Conservation (phyloP, 306 rosid species). For the Begonia fuchsioides region DNA sequence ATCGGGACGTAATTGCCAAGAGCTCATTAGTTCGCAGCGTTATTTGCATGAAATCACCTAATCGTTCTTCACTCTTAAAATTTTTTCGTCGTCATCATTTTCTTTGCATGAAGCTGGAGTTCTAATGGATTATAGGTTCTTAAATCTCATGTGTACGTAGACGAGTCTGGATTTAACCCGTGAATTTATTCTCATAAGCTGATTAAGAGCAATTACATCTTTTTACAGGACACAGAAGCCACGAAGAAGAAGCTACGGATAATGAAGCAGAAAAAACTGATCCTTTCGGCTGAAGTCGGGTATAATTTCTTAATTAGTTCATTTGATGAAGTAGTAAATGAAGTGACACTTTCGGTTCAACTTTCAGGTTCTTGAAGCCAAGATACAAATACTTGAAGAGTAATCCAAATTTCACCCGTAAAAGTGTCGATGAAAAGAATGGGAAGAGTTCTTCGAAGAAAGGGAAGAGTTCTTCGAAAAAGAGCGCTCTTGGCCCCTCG, state of each 20-base stretch:
- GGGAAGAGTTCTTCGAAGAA: no score
- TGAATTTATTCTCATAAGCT: no score
- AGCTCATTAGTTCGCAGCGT: no score
- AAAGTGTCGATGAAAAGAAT: no score
- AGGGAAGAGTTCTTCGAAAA: constrained; percentile 24
- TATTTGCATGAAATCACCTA: no score
- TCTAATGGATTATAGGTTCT: no score
- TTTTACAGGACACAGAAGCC: constrained; percentile 49
- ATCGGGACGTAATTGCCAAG: no score
- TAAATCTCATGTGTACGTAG: no score
- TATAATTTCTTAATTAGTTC: constrained; percentile 11
- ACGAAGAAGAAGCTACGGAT: constrained; percentile 41
- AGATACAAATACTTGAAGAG: constrained; percentile 43
- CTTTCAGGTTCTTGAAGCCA: constrained; percentile 55
- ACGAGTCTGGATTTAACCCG: no score
- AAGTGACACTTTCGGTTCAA: background rate
- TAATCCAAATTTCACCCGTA: constrained; percentile 24
- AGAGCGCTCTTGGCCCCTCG: constrained; percentile 5
- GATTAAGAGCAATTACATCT: constrained; percentile 7
- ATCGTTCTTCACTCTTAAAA: no score
- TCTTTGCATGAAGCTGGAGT: no score
- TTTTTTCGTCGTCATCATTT: no score
- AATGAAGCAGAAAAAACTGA: constrained; percentile 39
- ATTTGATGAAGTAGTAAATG: background rate
- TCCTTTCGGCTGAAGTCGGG: constrained; percentile 67